Conservation (phyloP, 345 rosid genomes). For the Citrus unshiu region DNA sequence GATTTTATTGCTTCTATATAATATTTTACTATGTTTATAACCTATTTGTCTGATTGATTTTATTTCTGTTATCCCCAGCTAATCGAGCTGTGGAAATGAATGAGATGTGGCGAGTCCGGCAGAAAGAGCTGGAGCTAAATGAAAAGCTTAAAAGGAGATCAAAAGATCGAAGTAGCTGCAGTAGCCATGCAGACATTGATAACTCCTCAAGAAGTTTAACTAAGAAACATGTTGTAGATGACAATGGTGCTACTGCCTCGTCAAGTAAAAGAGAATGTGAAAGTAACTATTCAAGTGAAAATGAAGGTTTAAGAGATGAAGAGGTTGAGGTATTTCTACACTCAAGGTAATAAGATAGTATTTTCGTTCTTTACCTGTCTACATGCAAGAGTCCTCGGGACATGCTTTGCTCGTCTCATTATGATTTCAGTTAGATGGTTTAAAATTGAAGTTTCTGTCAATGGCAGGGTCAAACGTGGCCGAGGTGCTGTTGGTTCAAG, state of each 20-base stretch:
- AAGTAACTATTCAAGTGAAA: constrained; percentile 30
- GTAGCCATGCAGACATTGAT: constrained; percentile 21
- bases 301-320: constrained; percentile 63
- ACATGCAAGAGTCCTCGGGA: not conserved
- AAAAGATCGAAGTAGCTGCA: constrained; percentile 28
- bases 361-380: not conserved
- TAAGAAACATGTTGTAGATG: constrained; percentile 26
- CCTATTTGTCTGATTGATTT: constrained; percentile 1
- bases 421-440: not conserved
- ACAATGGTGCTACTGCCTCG: constrained; percentile 20
- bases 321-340: constrained; percentile 73
- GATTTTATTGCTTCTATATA: not conserved
- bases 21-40: not conserved
- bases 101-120: constrained; percentile 81
- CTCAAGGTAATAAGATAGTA: constrained; percentile 50
- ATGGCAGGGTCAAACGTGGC: constrained; percentile 71
- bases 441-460: constrained; percentile 8
- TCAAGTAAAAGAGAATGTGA: constrained; percentile 30
- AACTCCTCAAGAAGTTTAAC: constrained; percentile 22
- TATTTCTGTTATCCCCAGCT: constrained; percentile 36
- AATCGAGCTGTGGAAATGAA: constrained; percentile 77
- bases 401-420: not conserved
- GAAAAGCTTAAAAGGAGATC: constrained; percentile 43
- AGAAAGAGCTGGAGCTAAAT: constrained; percentile 66
- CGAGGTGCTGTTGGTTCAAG: constrained; percentile 88